Conservation (phyloP, 306 rosid species). For the Rosa persica region DNA sequence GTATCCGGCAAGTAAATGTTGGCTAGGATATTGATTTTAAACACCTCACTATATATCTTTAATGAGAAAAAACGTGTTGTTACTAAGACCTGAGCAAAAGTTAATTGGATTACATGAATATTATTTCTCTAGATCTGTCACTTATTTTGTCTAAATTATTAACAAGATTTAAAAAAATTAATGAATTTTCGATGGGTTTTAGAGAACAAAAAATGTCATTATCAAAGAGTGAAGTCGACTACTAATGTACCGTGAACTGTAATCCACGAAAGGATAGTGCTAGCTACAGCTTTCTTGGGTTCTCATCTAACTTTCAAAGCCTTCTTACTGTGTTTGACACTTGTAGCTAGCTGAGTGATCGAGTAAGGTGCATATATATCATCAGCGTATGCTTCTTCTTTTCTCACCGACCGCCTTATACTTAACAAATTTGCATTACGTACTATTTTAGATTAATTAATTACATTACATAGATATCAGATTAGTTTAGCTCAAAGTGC, state of each 20-base stretch:
- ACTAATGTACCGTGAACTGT: not conserved
- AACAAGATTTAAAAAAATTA: not conserved
- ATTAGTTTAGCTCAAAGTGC: no score
- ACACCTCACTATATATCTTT: not conserved
- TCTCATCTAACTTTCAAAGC: constrained; percentile 12
- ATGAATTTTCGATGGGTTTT: not conserved
- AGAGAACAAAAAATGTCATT: not conserved
- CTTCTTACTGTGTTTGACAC: not conserved
- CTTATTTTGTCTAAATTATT: not conserved
- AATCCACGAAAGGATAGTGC: not conserved
- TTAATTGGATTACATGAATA: not conserved
- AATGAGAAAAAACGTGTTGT: not conserved
- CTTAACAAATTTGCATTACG: no score
- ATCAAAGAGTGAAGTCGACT: not conserved
- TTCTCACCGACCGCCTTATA: not conserved
- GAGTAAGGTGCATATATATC: not conserved
- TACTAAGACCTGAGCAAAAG: not conserved
- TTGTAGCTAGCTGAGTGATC: not conserved
- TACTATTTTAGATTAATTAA: no score
- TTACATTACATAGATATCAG: no score
- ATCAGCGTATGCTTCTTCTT: not conserved
- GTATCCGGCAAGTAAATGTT: constrained; percentile 1
- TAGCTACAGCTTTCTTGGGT: not conserved
- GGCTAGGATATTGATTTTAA: not conserved
- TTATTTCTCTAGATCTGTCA: not conserved